Evolutionary conservation across 2,329 filamentous ascomycete species (phyloP).

Genomic region (Hypoxylon sp.): DNA sequence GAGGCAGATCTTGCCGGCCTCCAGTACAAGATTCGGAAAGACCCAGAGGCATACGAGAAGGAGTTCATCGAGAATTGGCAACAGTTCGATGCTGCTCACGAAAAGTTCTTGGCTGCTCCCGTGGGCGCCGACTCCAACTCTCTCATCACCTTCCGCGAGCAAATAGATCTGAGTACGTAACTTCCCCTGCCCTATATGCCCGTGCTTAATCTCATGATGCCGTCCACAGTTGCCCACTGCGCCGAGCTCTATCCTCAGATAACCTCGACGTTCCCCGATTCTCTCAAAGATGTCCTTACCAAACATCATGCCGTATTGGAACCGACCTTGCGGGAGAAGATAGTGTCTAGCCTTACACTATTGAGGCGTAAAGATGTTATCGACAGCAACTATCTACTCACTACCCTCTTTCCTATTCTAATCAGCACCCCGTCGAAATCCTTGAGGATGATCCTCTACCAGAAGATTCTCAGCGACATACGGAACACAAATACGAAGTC

Average conservation of each 20-base stretch:
- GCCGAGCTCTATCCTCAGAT: conserved; percentile 92
- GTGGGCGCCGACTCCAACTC: conserved; percentile 81
- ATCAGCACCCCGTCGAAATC: conserved; percentile 93
- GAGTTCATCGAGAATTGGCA: conserved; percentile 90
- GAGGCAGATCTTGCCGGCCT: conserved; percentile 91
- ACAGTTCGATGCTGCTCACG: conserved; percentile 90
- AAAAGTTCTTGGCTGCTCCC: conserved; percentile 90
- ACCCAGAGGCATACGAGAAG: conserved; percentile 89
- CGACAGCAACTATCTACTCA: conserved; percentile 84
- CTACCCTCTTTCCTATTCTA: conserved; percentile 93
- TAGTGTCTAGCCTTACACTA: conserved; percentile 89
- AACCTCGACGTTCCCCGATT: conserved; percentile 80
- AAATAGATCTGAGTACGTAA: conserved; percentile 79
- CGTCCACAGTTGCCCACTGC: conserved; percentile 76
- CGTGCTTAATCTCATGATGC: conserved; percentile 17
- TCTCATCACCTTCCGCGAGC: conserved; percentile 85
- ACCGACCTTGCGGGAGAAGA: conserved; percentile 89
- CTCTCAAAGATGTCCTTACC: conserved; percentile 83
- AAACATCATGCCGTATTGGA: conserved; percentile 87
- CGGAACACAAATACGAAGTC: conserved; percentile 87
- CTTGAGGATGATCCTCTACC: conserved; percentile 81
- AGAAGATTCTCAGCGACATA: conserved; percentile 91
- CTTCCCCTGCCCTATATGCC: neutral
- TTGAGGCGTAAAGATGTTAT: conserved; percentile 92
- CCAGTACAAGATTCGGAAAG: conserved; percentile 90